Percentiles rank a stretch among this genome's conserved stretches.
phyloP scores from a whole-genome alignment of 2,329 filamentous ascomycete species.

The Stylonectria norvegica region DNA sequence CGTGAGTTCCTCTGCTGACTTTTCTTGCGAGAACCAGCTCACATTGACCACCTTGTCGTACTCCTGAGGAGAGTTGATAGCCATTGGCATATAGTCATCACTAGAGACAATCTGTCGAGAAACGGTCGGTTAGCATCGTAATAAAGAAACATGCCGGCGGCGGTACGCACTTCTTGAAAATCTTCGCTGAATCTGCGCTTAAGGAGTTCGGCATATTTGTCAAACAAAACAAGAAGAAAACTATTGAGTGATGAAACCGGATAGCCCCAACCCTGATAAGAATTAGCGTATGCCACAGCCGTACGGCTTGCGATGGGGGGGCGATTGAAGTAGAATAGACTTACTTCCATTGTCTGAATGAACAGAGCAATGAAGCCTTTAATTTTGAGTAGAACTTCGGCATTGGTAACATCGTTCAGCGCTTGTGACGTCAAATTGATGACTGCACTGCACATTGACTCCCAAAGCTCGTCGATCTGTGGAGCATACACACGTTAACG shows the following conservation, averaged over 20 bases:
- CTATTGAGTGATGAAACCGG: constrained; percentile 76
- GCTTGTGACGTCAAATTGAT: constrained; percentile 79
- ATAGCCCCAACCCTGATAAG: constrained; percentile 87
- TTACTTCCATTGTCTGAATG: constrained; percentile 95
- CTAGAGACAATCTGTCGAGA: constrained; percentile 65
- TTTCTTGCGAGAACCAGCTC: constrained; percentile 91
- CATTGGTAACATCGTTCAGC: constrained; percentile 75
- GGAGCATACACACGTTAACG: constrained; percentile 4
- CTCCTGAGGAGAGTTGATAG: constrained; percentile 83
- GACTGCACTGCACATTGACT: constrained; percentile 90
- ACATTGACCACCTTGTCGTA: constrained; percentile 95
- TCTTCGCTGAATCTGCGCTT: constrained; percentile 92
- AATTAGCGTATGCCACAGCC: constrained; percentile 55
- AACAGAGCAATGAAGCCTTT: constrained; percentile 92
- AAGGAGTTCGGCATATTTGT: constrained; percentile 88
- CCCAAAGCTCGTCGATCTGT: constrained; percentile 95
- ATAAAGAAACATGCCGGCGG: not conserved
- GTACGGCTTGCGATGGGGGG: too few species aligned
- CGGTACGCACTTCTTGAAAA: constrained; percentile 72
- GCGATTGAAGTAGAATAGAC: constrained; percentile 66
- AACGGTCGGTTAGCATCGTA: constrained; percentile 6
- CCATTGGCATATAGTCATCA: constrained; percentile 99
- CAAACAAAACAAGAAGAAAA: constrained; percentile 83
- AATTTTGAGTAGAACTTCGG: constrained; percentile 87
- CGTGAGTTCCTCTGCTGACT: constrained; percentile 69